A percentile compares a stretch with the other conserved stretches of the same genome.
These are phyloP conservation scores for Achlya hypogyna DNA, from an alignment of 352 stramenopile genomes.

Conservation along the genomic window DNA sequence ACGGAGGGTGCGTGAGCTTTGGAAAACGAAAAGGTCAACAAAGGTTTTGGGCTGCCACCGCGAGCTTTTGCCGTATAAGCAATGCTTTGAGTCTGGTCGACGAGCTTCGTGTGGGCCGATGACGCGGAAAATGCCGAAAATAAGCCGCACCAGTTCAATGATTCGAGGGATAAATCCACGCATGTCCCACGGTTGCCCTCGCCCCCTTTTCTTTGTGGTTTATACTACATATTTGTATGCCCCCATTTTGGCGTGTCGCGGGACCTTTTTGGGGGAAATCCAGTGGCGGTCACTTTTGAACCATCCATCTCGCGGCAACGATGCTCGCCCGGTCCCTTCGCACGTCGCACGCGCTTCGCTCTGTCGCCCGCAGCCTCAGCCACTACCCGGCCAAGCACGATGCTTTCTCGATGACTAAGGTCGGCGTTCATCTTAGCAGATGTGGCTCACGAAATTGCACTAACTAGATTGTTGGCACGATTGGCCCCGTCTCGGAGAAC, in stretches of 20 bases:
- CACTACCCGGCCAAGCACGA: not conserved
- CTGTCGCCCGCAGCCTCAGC: not conserved
- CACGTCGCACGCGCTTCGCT: not conserved
- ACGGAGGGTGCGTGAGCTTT: too few species aligned
- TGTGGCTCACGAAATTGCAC: not conserved
- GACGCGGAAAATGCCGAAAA: not conserved
- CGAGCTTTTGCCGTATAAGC: too few species aligned
- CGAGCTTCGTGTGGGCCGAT: not conserved
- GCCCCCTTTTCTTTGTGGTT: not conserved
- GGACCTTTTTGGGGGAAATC: conserved; percentile 1
- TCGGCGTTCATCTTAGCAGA: not conserved
- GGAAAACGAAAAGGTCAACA: too few species aligned
- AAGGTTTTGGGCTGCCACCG: too few species aligned
- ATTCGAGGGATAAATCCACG: conserved; percentile 1
- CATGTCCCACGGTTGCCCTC: not conserved
- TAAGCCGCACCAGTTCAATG: not conserved
- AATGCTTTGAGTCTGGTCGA: not conserved
- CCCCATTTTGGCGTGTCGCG: not conserved
- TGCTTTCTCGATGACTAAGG: conserved; percentile 80
- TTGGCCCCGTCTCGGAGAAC: conserved; percentile 81
- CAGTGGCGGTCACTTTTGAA: conserved; percentile 1
- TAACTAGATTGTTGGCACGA: conserved; percentile 85
- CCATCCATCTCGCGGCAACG: not conserved
- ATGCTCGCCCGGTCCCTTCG: conserved; percentile 1
- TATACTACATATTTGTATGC: not conserved